phyloP scores from a whole-genome alignment of 805 yeast species.

The Metschnikowia corniflorae region DNA sequence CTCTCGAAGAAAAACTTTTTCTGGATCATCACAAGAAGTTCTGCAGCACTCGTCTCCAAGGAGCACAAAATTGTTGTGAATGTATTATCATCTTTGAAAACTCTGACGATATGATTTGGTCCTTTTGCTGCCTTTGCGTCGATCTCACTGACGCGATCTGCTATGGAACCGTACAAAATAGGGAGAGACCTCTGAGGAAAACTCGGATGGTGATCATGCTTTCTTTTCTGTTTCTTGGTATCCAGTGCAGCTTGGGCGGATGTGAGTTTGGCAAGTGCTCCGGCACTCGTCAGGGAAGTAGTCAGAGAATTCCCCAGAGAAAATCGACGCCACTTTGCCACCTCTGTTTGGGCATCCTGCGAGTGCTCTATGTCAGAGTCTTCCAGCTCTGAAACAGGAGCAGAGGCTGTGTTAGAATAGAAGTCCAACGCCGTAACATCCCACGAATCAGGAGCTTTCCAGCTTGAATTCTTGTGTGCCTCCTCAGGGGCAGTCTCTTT shows the following conservation, averaged over 20 bases:
- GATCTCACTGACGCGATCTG: constrained; percentile 1
- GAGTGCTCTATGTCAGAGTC: constrained; percentile 8
- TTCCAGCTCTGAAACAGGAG: constrained; percentile 13
- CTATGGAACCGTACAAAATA: constrained; percentile 28
- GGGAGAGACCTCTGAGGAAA: constrained; percentile 24
- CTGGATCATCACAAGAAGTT: constrained; percentile 65
- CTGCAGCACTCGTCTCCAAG: constrained; percentile 71
- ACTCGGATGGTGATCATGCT: constrained; percentile 9
- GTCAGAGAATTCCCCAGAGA: constrained; percentile 2
- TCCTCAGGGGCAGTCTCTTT: constrained; percentile 6
- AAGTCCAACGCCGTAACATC: constrained; percentile 34
- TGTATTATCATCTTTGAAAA: constrained; percentile 79
- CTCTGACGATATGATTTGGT: constrained; percentile 54
- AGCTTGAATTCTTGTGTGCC: constrained; percentile 19
- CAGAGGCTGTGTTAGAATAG: constrained; percentile 7
- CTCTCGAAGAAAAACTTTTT: constrained; percentile 73
- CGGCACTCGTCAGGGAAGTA: constrained; percentile 1
- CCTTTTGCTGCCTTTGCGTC: constrained; percentile 17
- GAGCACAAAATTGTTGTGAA: constrained; percentile 82
- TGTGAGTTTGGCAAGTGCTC: not conserved
- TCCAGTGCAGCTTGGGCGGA: not conserved
- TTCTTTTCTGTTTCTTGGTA: constrained; percentile 7
- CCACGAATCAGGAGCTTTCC: constrained; percentile 51
- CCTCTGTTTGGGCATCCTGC: not conserved
- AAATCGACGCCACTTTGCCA: not conserved